Conservation (phyloP, 2,329 filamentous ascomycete species). For the Thielaviopsis euricoi region DNA sequence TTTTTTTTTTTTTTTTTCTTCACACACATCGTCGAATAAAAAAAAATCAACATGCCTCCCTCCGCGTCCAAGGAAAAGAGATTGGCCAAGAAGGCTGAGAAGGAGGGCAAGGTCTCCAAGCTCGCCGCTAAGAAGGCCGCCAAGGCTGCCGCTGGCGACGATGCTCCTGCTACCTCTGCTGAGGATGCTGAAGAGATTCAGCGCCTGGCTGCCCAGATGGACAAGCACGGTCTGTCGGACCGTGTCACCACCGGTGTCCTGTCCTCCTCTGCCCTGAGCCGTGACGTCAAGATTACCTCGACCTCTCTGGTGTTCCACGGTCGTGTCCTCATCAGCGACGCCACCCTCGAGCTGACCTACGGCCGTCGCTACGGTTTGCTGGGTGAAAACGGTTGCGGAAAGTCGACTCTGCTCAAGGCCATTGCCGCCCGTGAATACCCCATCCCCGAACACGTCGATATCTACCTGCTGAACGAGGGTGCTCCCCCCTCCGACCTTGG, state of each 20-base stretch:
- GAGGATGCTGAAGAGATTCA: constrained; percentile 68
- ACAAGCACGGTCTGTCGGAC: constrained; percentile 90
- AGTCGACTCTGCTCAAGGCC: constrained; percentile 92
- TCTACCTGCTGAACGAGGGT: constrained; percentile 96
- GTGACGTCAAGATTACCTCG: constrained; percentile 94
- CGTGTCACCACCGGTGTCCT: constrained; percentile 96
- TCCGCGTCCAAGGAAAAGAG: constrained; percentile 57
- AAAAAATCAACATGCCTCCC: constrained; percentile 36
- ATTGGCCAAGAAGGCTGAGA: constrained; percentile 52
- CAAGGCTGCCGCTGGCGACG: constrained; percentile 48
- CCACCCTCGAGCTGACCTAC: constrained; percentile 81
- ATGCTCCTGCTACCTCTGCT: constrained; percentile 51
- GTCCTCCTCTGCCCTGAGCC: constrained; percentile 65
- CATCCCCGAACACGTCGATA: constrained; percentile 90
- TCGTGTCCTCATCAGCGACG: constrained; percentile 86
- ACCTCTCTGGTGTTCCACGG: constrained; percentile 94
- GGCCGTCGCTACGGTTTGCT: constrained; percentile 86
- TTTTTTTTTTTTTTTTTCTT: constrained; percentile 11
- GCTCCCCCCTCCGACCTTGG: constrained; percentile 77
- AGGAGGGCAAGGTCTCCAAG: constrained; percentile 62
- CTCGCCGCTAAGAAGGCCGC: constrained; percentile 50
- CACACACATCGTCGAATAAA: constrained; percentile 13
- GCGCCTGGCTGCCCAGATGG: constrained; percentile 81
- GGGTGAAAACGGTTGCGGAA: constrained; percentile 98
- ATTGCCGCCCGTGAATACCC: constrained; percentile 89